Evolutionary conservation across 768 basidiomycete genomes (phyloP).

Genomic region (Russula earlei): DNA sequence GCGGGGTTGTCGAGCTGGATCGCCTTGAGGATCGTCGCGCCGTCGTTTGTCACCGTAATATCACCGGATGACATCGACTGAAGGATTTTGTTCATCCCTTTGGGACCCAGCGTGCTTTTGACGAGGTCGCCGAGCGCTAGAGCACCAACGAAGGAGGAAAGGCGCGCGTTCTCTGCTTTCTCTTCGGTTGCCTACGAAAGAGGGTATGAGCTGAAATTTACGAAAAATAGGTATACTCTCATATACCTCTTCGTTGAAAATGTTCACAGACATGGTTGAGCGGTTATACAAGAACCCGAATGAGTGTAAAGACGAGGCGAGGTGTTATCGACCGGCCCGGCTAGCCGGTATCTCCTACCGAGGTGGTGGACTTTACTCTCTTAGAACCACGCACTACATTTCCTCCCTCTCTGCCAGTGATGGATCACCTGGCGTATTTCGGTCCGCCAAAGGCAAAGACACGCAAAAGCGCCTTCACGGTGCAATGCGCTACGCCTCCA

Average conservation of each 20-base stretch:
- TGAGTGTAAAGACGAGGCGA: too few relatives aligned
- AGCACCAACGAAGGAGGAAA: slow-evolving; percentile 96
- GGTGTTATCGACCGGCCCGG: too few relatives aligned
- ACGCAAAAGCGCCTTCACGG: too few relatives aligned
- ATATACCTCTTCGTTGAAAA: slow-evolving; percentile 54
- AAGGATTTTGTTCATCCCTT: slow-evolving; percentile 99
- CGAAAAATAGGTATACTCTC: neutral
- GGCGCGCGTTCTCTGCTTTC: slow-evolving; percentile 94
- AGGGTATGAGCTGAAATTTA: neutral
- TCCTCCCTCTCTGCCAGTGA: too few relatives aligned
- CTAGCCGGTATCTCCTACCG: too few relatives aligned
- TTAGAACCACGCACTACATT: too few relatives aligned
- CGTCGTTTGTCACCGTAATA: slow-evolving; percentile 97
- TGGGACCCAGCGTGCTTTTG: slow-evolving; percentile 96
- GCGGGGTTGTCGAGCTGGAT: slow-evolving; percentile 98
- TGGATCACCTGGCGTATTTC: too few relatives aligned
- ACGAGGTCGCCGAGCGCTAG: slow-evolving; percentile 96
- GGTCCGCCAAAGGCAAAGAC: too few relatives aligned
- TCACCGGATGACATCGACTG: slow-evolving; percentile 85
- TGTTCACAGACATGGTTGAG: slow-evolving; percentile 53
- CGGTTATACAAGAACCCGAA: too few relatives aligned
- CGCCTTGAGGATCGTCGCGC: slow-evolving; percentile 94
- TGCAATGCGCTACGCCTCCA: too few relatives aligned
- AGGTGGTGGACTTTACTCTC: too few relatives aligned
- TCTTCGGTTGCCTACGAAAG: slow-evolving; percentile 70